These are phyloP conservation scores for Wickerhamiella sergipiensis DNA, from an alignment of 805 yeast genomes.

Conservation along the genomic window DNA sequence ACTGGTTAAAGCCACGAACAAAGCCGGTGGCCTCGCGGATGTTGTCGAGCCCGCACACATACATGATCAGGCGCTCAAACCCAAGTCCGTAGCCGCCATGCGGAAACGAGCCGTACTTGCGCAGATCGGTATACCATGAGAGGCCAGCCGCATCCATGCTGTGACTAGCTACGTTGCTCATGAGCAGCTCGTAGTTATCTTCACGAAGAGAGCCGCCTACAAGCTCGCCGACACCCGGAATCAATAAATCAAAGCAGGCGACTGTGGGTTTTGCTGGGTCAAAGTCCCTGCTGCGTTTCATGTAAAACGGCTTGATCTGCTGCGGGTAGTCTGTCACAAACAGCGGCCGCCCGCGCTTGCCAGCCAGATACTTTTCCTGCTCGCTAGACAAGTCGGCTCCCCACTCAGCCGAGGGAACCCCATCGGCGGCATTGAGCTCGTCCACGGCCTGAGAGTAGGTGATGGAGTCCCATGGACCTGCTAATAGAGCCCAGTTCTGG, in stretches of 20 bases:
- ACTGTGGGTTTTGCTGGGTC: constrained; percentile 37
- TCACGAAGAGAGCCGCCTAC: constrained; percentile 93
- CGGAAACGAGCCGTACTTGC: constrained; percentile 71
- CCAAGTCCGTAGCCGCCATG: constrained; percentile 99
- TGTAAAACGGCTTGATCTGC: constrained; percentile 76
- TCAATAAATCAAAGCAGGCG: constrained; percentile 76
- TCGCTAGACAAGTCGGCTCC: constrained; percentile 69
- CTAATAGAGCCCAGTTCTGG: constrained; percentile 48
- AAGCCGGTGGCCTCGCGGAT: constrained; percentile 80
- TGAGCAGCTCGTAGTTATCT: constrained; percentile 38
- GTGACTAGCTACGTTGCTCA: constrained; percentile 36
- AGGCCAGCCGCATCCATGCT: constrained; percentile 44
- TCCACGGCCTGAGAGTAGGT: constrained; percentile 67
- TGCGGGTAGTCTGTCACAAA: constrained; percentile 83
- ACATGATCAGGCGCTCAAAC: constrained; percentile 69
- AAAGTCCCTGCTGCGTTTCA: constrained; percentile 41
- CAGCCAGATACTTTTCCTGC: constrained; percentile 86
- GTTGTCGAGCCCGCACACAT: constrained; percentile 59
- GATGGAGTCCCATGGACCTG: constrained; percentile 48
- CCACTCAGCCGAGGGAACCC: constrained; percentile 36
- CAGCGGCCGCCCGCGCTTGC: constrained; percentile 49
- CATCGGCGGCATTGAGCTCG: constrained; percentile 28
- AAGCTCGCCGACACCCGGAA: constrained; percentile 88
- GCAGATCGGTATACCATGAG: constrained; percentile 66
- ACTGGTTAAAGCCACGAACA: constrained; percentile 53